A percentile compares a stretch with the other conserved stretches of the same genome.
Conservation (phyloP, 371 early-diverging fungal species). For the Parasitella parasitica region DNA sequence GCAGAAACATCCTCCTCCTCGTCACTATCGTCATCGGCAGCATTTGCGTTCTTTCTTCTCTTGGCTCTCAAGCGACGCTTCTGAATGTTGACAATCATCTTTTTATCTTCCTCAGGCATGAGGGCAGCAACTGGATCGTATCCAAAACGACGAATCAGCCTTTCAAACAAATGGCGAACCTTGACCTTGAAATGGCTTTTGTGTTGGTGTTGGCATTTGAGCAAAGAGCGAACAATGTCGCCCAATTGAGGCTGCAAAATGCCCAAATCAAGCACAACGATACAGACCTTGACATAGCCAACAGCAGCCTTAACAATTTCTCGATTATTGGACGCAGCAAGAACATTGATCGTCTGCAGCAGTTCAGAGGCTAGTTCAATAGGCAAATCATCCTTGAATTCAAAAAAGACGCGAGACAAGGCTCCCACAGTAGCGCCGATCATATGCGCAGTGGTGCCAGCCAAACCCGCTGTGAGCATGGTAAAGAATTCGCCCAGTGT, state of each 20-base stretch:
- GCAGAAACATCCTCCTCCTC: slow-evolving; percentile 43
- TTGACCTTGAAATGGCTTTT: slow-evolving; percentile 87
- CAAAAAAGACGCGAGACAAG: slow-evolving; percentile 84
- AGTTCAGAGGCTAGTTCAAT: slow-evolving; percentile 64
- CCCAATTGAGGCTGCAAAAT: slow-evolving; percentile 68
- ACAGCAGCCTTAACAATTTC: slow-evolving; percentile 92
- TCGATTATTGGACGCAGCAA: slow-evolving; percentile 78
- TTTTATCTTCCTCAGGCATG: slow-evolving; percentile 87
- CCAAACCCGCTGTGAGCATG: slow-evolving; percentile 95
- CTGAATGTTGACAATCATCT: slow-evolving; percentile 88
- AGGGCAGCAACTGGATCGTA: slow-evolving; percentile 75
- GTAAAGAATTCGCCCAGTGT: slow-evolving; percentile 67
- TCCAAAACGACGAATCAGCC: slow-evolving; percentile 81
- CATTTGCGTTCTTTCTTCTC: slow-evolving; percentile 62
- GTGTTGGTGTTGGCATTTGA: slow-evolving; percentile 86
- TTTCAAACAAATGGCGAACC: slow-evolving; percentile 91
- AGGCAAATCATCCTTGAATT: slow-evolving; percentile 75
- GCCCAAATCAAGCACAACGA: slow-evolving; percentile 74
- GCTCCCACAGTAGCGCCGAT: slow-evolving; percentile 88
- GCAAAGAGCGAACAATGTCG: slow-evolving; percentile 62
- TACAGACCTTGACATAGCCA: slow-evolving; percentile 91
- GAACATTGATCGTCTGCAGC: slow-evolving; percentile 67
- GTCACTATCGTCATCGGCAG: slow-evolving; percentile 46
- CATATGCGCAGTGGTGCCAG: slow-evolving; percentile 90
- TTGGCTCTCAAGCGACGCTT: slow-evolving; percentile 88